Evolutionary conservation across 2,329 filamentous ascomycete species (phyloP), one percentile per base, ranked within the genome.

Genomic region (Epichloe coenophiala): DNA sequence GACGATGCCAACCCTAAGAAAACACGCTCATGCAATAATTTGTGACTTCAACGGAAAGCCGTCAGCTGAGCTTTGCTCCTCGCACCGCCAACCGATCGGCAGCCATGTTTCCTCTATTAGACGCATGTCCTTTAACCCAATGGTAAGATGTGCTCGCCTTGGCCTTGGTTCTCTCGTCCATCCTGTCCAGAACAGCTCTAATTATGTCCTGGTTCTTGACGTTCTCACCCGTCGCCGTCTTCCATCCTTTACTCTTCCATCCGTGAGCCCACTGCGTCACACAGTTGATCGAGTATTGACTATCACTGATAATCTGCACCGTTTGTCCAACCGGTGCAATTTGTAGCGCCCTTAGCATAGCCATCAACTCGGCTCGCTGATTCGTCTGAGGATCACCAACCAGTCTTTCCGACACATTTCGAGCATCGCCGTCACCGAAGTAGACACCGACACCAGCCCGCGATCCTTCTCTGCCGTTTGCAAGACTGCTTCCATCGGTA

Each of bases 351-450:
- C 90, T 84, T 33, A 87, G 73, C 55, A 97, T 84, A 7, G 89
- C 93, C 23, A 86, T 90, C 52, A 98, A 73, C 69, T 98, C 93
- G n/a, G 91, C 93, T 3, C 93, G 86, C 65, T 97, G 88, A 64
- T 98, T 98, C 1, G 93, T 97, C 68, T 97, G 93, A 9, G 75
- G 73, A 15, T 76, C 72, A 47, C 88, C 88, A 48, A 74, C 68
- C 2, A 96, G 77, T 4, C 82, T 80, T 66, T 94, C 89, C 12
- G 86, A 87, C 23, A 95, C 64, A 61, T 83, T 83, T 56, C 80
- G 73, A 31, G 68, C 55, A 60, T 85, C 81, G 2, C 65, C 65
- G 17, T 63, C 58, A 5, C 79, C 81, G 59, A 85, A 85, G 59
- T 66, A 85, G 31, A 84, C 81, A 23, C 81, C 81, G 1, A 84